A percentile compares a stretch with the other conserved stretches of the same genome.
These are phyloP conservation scores for Tulasnella sp. DNA, from an alignment of 768 basidiomycete genomes.

Conservation along the genomic window DNA sequence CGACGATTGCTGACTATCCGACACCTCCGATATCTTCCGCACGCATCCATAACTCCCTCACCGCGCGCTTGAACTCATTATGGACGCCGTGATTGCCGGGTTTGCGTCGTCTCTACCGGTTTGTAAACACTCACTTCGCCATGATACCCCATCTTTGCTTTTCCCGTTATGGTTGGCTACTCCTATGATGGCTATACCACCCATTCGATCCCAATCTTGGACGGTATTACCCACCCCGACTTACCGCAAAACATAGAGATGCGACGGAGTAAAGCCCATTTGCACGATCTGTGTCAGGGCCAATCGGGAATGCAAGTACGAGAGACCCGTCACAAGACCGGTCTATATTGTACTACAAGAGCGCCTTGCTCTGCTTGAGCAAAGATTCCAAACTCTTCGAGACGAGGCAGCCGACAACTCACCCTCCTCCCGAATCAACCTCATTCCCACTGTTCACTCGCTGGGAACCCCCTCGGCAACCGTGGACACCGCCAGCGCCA, in stretches of 20 bases:
- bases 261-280: constrained; percentile 7
- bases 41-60: neutral
- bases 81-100: neutral
- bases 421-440: neutral
- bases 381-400: neutral
- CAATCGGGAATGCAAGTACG: constrained; percentile 12
- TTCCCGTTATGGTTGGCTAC: neutral
- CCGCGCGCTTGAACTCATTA: neutral
- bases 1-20: neutral
- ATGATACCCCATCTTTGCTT: neutral
- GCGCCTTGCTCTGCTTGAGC: neutral
- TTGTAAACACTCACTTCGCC: neutral
- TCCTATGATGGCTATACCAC: neutral
- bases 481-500: neutral
- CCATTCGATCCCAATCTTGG: neutral
- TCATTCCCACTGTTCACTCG: too few relatives aligned
- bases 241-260: neutral
- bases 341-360: constrained; percentile 10
- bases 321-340: neutral
- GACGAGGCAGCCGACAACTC: neutral
- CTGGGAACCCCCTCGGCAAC: neutral
- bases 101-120: neutral
- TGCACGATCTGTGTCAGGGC: neutral
- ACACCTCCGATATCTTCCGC: neutral
- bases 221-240: neutral